Evolutionary conservation across 2,329 filamentous ascomycete species (phyloP).

Genomic region (Chaetomium strumarium): DNA sequence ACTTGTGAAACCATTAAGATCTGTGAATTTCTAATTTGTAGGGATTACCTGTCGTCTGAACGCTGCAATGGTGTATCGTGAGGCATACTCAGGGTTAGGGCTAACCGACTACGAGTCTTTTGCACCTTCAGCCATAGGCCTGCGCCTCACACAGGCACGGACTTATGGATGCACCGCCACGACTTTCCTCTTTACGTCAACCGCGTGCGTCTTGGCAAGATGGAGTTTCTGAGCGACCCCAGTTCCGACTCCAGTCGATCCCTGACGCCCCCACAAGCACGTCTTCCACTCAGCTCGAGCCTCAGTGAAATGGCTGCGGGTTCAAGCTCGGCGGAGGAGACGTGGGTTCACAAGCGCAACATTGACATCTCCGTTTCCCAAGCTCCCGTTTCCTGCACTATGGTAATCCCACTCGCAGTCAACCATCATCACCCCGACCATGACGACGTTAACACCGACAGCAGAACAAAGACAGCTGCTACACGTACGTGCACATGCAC

Average conservation of each 20-base stretch:
- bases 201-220: background rate
- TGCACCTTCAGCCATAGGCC: too few species aligned
- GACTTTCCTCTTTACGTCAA: too few species aligned
- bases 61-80: too few species aligned
- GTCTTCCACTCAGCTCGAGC: slow-evolving; percentile 11
- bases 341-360: too few species aligned
- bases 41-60: too few species aligned
- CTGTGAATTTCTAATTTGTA: too few species aligned
- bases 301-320: background rate
- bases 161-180: too few species aligned
- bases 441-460: background rate
- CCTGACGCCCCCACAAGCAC: slow-evolving; percentile 10
- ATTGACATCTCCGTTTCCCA: background rate
- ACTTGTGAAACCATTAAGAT: too few species aligned
- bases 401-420: background rate
- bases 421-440: background rate
- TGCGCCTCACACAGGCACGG: too few species aligned
- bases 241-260: background rate
- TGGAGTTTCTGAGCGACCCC: background rate
- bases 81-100: too few species aligned
- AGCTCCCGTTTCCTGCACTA: slow-evolving; percentile 1
- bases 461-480: slow-evolving; percentile 66
- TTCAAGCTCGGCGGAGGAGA: too few species aligned
- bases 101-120: too few species aligned
- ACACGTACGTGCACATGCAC: slow-evolving; percentile 73